Evolutionary conservation across 2,329 filamentous ascomycete genomes (phyloP).

Genomic region (Colletotrichum musicola): DNA sequence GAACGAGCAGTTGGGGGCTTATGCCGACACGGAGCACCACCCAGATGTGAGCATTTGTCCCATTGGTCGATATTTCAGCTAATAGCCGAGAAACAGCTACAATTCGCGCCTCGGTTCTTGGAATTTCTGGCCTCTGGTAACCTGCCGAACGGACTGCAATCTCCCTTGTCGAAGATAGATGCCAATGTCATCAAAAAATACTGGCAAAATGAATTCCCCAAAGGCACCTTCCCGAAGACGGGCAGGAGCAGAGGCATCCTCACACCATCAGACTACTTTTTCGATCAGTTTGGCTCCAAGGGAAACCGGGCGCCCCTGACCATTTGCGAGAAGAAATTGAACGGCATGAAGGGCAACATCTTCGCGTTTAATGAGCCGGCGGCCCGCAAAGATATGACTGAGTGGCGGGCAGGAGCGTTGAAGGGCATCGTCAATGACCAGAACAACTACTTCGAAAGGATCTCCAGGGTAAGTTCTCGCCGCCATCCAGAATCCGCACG

Average conservation of each 20-base stretch:
- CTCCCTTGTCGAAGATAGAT: background rate
- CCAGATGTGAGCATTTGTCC: constrained; percentile 5
- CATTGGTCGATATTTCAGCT: background rate
- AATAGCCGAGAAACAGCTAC: background rate
- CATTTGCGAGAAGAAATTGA: background rate
- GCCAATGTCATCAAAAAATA: background rate
- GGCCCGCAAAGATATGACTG: background rate
- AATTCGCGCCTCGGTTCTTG: background rate
- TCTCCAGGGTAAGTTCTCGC: background rate
- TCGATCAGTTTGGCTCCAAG: background rate
- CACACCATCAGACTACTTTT: background rate
- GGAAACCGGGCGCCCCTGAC: background rate
- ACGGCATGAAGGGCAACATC: constrained; percentile 7
- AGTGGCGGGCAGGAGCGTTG: background rate
- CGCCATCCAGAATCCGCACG: background rate
- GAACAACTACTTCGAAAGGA: background rate
- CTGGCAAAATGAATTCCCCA: background rate
- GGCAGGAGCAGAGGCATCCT: background rate
- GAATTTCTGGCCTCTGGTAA: background rate
- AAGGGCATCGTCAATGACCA: background rate
- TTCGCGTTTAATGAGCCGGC: background rate
- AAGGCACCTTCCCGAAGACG: background rate
- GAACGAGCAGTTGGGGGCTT: background rate
- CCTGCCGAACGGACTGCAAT: background rate
- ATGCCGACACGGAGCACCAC: constrained; percentile 17